Evolutionary conservation across 2,329 filamentous ascomycete species (phyloP), one percentile per base, ranked within the genome.

Genomic region (Monosporascus sp.): DNA sequence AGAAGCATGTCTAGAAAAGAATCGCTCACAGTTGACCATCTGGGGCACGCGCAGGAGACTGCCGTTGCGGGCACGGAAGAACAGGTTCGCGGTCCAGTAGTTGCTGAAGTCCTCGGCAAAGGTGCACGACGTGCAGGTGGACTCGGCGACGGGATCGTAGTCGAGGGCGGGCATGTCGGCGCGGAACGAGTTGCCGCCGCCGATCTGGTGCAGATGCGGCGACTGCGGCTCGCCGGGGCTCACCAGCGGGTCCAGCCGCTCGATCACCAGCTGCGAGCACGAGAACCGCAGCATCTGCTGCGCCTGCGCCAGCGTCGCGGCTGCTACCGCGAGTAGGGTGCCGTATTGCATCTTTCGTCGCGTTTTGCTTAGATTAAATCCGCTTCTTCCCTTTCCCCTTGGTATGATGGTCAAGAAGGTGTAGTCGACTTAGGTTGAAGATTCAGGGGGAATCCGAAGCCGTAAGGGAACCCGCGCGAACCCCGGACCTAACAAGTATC

Each of bases 171-270:
- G 58, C 57, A 59, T 59, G 31, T 40, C 49, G 16, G 55, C 49
- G 34, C 69, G 69, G 64, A 73, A 73, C 3, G 69, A 66, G 54
- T 72, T 70, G 5, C 68, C 69, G 54, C 82, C 80, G 56, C 76
- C 73, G 52, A 83, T 74, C 22, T 75, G 78, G 62, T 83, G 81
- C 11, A 79, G 72, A 64, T 83, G 80, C 20, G 66, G 64, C 7
- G 77, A 73, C 16, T 78, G 76, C 37, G 77, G 69, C 7, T 53
- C 56, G 3, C 78, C 79, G 20, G 61, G 61, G 9, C 55, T 51
- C 14, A 62, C 61, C 24, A 62, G 43, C 36, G 61, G 61, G 50
- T 64, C 61, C 6, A 58, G 45, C 8, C 61, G 57, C 50, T 62
- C 59, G 50, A 81, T 67, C 49, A 78, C 79, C 57, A 78, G 70